Evolutionary conservation across 2,329 filamentous ascomycete genomes (phyloP).

Genomic region (Gremmenia infestans): DNA sequence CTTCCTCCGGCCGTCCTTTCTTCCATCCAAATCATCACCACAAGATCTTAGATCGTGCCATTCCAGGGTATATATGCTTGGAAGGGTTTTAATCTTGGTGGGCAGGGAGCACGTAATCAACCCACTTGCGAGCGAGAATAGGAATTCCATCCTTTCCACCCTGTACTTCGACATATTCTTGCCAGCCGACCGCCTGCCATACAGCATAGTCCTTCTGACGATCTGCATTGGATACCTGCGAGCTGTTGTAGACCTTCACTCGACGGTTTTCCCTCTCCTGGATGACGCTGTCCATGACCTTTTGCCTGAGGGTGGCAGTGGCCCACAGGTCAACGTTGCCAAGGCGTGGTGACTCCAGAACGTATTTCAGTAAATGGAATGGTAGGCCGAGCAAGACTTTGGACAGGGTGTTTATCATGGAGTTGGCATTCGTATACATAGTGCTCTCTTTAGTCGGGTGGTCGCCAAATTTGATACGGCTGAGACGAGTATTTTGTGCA

Average conservation of each 20-base stretch:
- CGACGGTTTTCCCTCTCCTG: conserved; percentile 55
- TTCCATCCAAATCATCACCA: conserved; percentile 5
- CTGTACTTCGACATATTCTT: conserved; percentile 27
- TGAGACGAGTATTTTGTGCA: conserved; percentile 48
- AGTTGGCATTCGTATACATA: conserved; percentile 27
- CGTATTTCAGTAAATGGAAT: conserved; percentile 58
- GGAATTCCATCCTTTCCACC: conserved; percentile 21
- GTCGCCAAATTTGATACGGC: conserved; percentile 68
- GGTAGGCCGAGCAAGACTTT: conserved; percentile 66
- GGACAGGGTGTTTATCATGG: conserved; percentile 48
- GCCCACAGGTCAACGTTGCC: conserved; percentile 48
- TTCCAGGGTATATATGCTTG: neutral
- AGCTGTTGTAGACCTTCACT: conserved; percentile 19
- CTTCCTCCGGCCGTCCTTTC: conserved; percentile 1
- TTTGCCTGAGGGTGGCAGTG: conserved; percentile 41
- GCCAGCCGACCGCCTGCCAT: conserved; percentile 32
- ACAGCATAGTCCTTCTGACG: conserved; percentile 22
- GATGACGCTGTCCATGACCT: conserved; percentile 46
- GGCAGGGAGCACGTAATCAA: conserved; percentile 21
- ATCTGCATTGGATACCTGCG: conserved; percentile 24
- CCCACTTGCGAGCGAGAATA: conserved; percentile 23
- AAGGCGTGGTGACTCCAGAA: conserved; percentile 57
- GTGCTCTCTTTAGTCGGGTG: conserved; percentile 36
- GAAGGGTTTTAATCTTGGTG: conserved; percentile 1
- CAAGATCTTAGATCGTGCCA: neutral